A percentile compares a stretch with the other conserved stretches of the same genome.
Evolutionary conservation across 352 stramenopile species (phyloP).

Genomic region (Phytophthora ohioensis): DNA sequence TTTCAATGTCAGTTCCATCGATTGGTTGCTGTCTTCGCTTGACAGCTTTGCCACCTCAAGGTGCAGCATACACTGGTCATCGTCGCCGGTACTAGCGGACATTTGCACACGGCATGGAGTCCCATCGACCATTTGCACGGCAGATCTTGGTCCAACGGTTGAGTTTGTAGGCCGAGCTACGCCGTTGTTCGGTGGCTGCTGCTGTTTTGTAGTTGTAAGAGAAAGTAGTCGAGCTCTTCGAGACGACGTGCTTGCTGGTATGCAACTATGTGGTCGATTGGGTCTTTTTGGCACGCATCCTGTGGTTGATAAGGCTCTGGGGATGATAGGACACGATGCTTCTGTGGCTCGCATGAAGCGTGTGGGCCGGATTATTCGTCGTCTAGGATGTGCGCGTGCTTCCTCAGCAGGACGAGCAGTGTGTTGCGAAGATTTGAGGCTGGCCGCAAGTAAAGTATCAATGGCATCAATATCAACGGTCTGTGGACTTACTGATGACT

Average conservation of each 20-base stretch:
- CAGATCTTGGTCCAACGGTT: not conserved
- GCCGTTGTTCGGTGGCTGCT: conserved; percentile 12
- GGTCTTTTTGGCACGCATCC: conserved; percentile 36
- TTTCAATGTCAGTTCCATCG: conserved; percentile 38
- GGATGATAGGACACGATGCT: conserved; percentile 24
- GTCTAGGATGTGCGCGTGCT: not conserved
- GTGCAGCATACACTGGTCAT: conserved; percentile 32
- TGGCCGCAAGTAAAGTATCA: conserved; percentile 54
- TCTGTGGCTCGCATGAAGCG: conserved; percentile 12
- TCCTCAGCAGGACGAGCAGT: conserved; percentile 3
- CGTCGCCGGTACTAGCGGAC: conserved; percentile 10
- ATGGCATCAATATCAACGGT: conserved; percentile 71
- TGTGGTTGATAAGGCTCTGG: conserved; percentile 8
- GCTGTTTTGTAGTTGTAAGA: conserved; percentile 4
- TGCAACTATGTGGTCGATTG: conserved; percentile 43
- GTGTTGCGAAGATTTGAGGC: conserved; percentile 27
- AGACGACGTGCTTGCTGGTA: conserved; percentile 26
- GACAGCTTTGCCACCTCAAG: conserved; percentile 20
- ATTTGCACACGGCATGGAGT: conserved; percentile 30
- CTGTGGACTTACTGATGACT: conserved; percentile 13
- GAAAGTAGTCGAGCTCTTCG: conserved; percentile 29
- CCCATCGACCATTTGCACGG: conserved; percentile 27
- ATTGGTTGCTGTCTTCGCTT: conserved; percentile 20
- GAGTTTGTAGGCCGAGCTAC: not conserved
- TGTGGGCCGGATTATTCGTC: conserved; percentile 18